Base-by-base conservation (phyloP, 495 filamentous ascomycete species). In the Tetracladium marchalianum region DNA sequence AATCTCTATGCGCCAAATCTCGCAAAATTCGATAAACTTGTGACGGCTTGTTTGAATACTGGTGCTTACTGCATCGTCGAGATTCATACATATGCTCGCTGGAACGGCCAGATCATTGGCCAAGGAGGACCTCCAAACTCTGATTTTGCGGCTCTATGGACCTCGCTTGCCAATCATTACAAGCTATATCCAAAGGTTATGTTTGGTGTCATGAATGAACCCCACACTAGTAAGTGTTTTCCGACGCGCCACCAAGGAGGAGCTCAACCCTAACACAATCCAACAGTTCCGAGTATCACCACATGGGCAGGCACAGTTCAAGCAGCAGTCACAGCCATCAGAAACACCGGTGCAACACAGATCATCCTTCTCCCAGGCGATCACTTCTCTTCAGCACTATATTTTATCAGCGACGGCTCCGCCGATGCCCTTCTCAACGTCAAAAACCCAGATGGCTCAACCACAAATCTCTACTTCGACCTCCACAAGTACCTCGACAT, bases 181-280 rank as follows among this genome's bases (percentile, higher is more conserved):
- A 67, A 63, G 15, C 41, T 31, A 7, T 45, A 67, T n/a, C 40
- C 61, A 4, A 72, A 69, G 11, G 61, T 79, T 18, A 58, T 70
- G n/a, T 80, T 81, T 58, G 77, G 77, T 32, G 57, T 81, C 37
- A 79, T 81, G 72, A 82, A 80, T 55, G 78, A 82, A 56, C 76
- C 78, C 4, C 22, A 27, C 22, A 27, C 22, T 27, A 27, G 22
- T 27, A 7, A 27, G 22, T 27, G 22, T 27, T 27, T 27, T 7
- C 7, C 7, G 22, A 3, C 22, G 22, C 3, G 22, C 3, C 3
- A 7, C 22, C 3, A 27, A 3, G 3, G 22, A 27, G 22, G 7
- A 27, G n/a, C n/a, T n/a, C n/a, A n/a, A n/a, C n/a, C 7, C 47
- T 45, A 17, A 49, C 56, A 53, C n/a, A 52, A 47, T 7, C 51